Evolutionary conservation across 129 eudicot genomes (phyloP), one percentile per base, ranked within the genome.

Genomic region (Daucus carota): DNA sequence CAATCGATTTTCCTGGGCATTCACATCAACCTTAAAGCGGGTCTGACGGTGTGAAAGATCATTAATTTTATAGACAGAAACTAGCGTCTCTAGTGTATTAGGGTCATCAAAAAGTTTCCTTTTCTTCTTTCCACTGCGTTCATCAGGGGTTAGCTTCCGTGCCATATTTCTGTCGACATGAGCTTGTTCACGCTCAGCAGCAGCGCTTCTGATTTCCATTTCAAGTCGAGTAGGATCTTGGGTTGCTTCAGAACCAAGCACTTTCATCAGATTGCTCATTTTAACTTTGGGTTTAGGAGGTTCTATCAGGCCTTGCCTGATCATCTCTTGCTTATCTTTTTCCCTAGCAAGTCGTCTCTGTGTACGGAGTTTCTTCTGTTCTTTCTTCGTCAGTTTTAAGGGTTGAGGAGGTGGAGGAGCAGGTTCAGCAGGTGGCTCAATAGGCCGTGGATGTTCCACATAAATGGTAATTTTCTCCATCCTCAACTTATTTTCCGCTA

Each of bases 351-450:
- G 79, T 4, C 98, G 90, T 5, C 96, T 83, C 73, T 94, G 98
- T 1, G 97, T 94, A 29, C 97, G 93, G 20, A 94, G 92, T 50
- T 94, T 94, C 85, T 91, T 94, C 80, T 91, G 93, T 83, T 94
- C 98, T 80, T 89, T 91, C 70, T 94, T 91, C 59, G 98, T 94
- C 10, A 94, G 89, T 78, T 94, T 94, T 60, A 94, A 68, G 34
- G 98, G 98, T 69, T 94, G 98, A 73, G 98, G 98, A 67, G 93
- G 97, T 38, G 98, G 98, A 40, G 96, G 97, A 57, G 98, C 93
- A 20, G 96, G 87, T 79, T 94, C 98, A 8, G 93, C 93, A 59
- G 98, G 97, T 4, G 98, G 98, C 69, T 91, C 97, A 26, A 89
- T 94, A 12, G 98, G 97, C 20, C 97, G 90, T 60, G 99, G 99